Evolutionary conservation across 139 green algal genomes (phyloP).

Genomic region (Bryopsis sp.): DNA sequence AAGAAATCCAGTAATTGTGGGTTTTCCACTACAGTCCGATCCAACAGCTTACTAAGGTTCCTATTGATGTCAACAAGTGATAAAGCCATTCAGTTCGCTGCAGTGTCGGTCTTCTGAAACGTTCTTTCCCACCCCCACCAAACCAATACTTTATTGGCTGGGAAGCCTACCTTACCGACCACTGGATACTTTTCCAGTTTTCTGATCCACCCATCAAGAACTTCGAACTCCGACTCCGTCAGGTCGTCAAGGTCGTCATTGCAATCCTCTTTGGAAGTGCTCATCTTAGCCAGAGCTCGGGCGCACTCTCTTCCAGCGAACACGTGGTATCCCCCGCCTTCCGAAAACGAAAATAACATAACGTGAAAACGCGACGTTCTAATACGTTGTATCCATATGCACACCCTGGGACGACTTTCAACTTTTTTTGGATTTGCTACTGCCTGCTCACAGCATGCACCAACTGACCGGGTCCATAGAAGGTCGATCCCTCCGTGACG

Average conservation of each 20-base stretch:
- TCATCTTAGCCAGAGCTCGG: constrained; percentile 1
- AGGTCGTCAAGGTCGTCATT: not conserved
- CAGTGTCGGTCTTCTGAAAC: too few species aligned
- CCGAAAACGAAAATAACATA: not conserved
- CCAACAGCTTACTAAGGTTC: too few species aligned
- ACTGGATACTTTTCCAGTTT: constrained; percentile 4
- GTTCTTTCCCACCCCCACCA: too few species aligned
- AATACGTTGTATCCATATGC: too few species aligned
- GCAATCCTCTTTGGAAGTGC: not conserved
- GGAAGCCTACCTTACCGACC: not conserved
- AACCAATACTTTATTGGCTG: too few species aligned
- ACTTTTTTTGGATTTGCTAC: not conserved
- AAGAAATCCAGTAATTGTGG: too few species aligned
- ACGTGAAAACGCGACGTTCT: too few species aligned
- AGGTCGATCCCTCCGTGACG: not conserved
- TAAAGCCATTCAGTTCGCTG: too few species aligned
- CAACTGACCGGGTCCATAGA: not conserved
- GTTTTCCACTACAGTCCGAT: too few species aligned
- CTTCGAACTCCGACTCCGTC: not conserved
- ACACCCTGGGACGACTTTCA: too few species aligned
- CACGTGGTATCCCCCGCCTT: not conserved
- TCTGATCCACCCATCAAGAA: not conserved
- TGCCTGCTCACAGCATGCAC: not conserved
- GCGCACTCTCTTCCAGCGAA: constrained; percentile 6
- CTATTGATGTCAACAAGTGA: too few species aligned